These are phyloP conservation scores for Chalara sp. DNA, from an alignment of 2,329 filamentous ascomycete genomes.

Conservation along the genomic window DNA sequence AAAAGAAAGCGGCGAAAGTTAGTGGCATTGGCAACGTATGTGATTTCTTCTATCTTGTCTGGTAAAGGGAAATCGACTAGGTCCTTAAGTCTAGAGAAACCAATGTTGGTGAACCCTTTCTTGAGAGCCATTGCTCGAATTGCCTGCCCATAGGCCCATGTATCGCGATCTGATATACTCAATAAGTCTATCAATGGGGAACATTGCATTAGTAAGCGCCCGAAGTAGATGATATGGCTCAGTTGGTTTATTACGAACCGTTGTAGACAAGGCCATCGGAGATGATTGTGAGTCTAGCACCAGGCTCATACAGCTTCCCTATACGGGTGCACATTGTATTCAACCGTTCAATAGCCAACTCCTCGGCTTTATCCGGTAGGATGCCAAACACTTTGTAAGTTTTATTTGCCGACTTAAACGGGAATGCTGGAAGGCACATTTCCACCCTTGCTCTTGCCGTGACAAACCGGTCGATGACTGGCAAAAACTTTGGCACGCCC, in stretches of 20 bases:
- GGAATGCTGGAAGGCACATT: constrained; percentile 6
- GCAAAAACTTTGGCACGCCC: constrained; percentile 3
- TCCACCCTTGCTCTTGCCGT: not conserved
- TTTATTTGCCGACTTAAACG: constrained; percentile 7
- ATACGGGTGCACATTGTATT: constrained; percentile 4
- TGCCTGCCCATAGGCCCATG: constrained; percentile 4
- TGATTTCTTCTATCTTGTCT: constrained; percentile 2
- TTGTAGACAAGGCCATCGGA: constrained; percentile 8
- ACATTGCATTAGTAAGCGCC: not conserved
- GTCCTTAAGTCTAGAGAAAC: constrained; percentile 3
- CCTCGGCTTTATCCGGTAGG: constrained; percentile 6
- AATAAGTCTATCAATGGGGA: constrained; percentile 3
- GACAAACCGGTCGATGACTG: constrained; percentile 2
- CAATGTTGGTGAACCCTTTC: constrained; percentile 5
- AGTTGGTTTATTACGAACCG: too few species aligned
- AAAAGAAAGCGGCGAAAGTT: constrained; percentile 5
- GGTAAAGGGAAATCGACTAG: constrained; percentile 2
- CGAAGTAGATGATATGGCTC: not conserved
- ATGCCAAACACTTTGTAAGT: constrained; percentile 2
- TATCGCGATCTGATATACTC: constrained; percentile 4
- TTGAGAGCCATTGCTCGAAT: constrained; percentile 2
- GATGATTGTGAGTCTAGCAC: not conserved
- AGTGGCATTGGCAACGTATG: constrained; percentile 6
- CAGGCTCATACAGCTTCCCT: constrained; percentile 1
- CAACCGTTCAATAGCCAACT: constrained; percentile 2